Base-by-base conservation (phyloP, 768 basidiomycete species). In the Tylopilus sp. region DNA sequence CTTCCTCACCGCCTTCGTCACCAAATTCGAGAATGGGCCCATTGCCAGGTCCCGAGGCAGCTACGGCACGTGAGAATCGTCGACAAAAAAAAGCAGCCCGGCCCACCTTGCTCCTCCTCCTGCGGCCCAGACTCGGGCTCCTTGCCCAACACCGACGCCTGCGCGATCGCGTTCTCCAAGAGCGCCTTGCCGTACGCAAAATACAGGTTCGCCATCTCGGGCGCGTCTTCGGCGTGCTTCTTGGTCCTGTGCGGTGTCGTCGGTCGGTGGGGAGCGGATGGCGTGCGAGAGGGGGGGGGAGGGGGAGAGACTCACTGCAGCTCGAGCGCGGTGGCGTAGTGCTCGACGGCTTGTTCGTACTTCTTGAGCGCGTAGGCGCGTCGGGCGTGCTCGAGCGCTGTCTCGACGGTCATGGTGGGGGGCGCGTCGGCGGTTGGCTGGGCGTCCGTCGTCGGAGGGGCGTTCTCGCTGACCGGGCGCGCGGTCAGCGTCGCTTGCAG, bases 181-280 rank as follows among this genome's bases (percentile, higher is more conserved):
- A 98, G 72, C 5, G 97, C 93, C 69, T 89, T 93, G 14, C 97
- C 97, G 64, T 98, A 99, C 4, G 82, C 78, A 53, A 96, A 87
- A 55, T 98, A 89, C 21, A 96, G 67, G 63, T 98, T 92, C 9
- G 93, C 96, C 48, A 80, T 85, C 63, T 90, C 85, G 0, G 88
- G 86, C 22, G 87, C 83, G 63, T 92, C 79, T 45, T 98, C 94
- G 33, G 85, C 89, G 54, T 84, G 74, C 61, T 84, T 76, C 63
- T 81, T 74, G 24, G 90, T 89, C 57, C 92, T 95, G 56, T 28
- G 54, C 31, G 49, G 59, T 60, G 64, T 63, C 53, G 37, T 45
- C n/a, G 6, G 42, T 44, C 25, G 22, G 30, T 19, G 52, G 33
- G n/a, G n/a, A 31, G 12, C 40, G 13, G 29, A 16, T 7, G 12